Conservation (phyloP, 2,329 filamentous ascomycete species). For the Fusarium verticillioides region DNA sequence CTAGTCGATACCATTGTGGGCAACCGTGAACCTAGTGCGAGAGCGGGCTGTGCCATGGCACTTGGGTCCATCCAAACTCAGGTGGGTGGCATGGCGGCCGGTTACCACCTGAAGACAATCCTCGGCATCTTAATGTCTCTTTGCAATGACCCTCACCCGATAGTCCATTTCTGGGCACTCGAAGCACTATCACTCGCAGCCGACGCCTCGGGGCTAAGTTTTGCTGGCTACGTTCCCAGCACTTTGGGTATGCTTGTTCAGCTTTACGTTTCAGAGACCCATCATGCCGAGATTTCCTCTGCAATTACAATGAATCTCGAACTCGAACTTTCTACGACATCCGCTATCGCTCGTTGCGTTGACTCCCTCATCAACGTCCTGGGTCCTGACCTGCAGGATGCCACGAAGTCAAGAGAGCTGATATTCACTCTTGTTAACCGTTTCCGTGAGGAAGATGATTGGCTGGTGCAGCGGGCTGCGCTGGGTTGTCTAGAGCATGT, state of each 20-base stretch:
- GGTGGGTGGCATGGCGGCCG: constrained; percentile 96
- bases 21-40: constrained; percentile 91
- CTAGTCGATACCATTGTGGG: constrained; percentile 93
- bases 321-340: constrained; percentile 82
- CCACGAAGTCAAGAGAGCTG: constrained; percentile 89
- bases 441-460: constrained; percentile 80
- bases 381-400: constrained; percentile 93
- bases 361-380: constrained; percentile 98
- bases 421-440: constrained; percentile 87
- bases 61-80: constrained; percentile 94
- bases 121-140: constrained; percentile 98
- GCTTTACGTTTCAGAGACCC: constrained; percentile 89
- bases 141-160: constrained; percentile 92
- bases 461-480: constrained; percentile 78
- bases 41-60: constrained; percentile 94
- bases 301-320: constrained; percentile 91
- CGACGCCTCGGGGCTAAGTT: constrained; percentile 91
- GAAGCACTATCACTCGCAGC: constrained; percentile 88
- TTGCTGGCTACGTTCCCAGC: constrained; percentile 88
- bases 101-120: constrained; percentile 95
- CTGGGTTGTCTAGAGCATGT: constrained; percentile 89
- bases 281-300: constrained; percentile 84
- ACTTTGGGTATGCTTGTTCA: constrained; percentile 94
- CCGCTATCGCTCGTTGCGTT: constrained; percentile 86
- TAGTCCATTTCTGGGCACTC: constrained; percentile 96